These are phyloP conservation scores for Thraustochytrium sp. DNA, from an alignment of 352 stramenopile species.

Conservation along the genomic window DNA sequence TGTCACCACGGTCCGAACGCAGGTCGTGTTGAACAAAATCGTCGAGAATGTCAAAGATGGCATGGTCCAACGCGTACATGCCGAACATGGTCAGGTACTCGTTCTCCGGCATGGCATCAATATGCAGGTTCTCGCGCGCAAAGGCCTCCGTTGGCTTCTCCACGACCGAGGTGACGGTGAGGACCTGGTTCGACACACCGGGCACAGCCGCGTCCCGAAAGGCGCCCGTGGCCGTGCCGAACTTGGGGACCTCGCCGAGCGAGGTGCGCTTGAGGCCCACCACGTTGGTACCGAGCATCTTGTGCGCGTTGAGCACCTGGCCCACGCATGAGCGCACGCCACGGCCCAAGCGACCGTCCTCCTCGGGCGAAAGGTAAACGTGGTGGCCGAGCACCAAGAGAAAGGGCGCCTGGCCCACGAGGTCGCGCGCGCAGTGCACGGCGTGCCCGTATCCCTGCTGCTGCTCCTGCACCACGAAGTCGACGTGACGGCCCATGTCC, in stretches of 20 bases:
- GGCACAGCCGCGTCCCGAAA: neutral
- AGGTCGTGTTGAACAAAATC: neutral
- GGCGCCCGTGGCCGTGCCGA: neutral
- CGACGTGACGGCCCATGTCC: slow-evolving; percentile 26
- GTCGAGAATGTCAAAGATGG: slow-evolving; percentile 37
- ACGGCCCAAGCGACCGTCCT: neutral
- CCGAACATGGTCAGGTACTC: slow-evolving; percentile 30
- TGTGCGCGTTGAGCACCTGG: slow-evolving; percentile 17
- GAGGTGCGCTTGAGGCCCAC: slow-evolving; percentile 14
- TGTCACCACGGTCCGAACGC: neutral
- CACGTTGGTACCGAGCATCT: slow-evolving; percentile 7
- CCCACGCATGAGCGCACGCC: neutral
- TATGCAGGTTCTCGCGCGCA: neutral
- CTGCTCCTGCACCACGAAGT: slow-evolving; percentile 12
- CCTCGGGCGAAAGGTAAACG: neutral
- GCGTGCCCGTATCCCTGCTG: slow-evolving; percentile 33
- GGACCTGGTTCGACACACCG: neutral
- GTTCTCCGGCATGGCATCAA: neutral
- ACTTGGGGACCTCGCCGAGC: neutral
- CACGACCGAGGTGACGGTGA: neutral
- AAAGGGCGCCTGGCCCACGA: neutral
- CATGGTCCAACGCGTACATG: slow-evolving; percentile 20
- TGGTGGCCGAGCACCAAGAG: slow-evolving; percentile 26
- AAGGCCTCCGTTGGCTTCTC: neutral
- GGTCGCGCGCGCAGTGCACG: neutral